Evolutionary conservation across 495 filamentous ascomycete species (phyloP).

Genomic region (Mycothermus thermophilus): DNA sequence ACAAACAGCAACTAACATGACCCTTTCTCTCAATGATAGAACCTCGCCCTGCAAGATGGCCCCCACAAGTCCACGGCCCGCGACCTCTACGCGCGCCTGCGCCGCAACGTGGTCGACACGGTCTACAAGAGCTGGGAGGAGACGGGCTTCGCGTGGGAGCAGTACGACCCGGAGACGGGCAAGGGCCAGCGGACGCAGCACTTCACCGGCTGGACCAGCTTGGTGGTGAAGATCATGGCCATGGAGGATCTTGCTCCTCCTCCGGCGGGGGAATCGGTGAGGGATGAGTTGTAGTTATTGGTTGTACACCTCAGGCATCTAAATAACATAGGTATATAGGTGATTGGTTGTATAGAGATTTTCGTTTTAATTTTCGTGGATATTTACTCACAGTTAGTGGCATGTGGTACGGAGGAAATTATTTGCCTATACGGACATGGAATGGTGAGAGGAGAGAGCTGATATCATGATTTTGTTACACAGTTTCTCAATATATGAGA

Average conservation of each 20-base stretch:
- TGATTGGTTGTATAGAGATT: not conserved
- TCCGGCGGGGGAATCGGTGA: constrained; percentile 5
- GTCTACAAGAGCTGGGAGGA: constrained; percentile 77
- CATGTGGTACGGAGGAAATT: no score
- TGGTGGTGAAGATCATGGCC: constrained; percentile 94
- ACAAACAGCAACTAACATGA: not conserved
- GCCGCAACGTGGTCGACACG: constrained; percentile 76
- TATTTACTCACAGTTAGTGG: no score
- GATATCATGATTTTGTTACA: no score
- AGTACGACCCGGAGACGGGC: constrained; percentile 91
- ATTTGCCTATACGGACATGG: no score
- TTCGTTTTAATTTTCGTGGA: no score
- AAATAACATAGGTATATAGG: not conserved
- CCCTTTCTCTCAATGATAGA: constrained; percentile 24
- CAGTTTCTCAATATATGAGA: no score
- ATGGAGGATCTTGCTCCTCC: constrained; percentile 41
- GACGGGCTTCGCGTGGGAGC: constrained; percentile 97
- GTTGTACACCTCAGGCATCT: not conserved
- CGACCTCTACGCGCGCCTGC: constrained; percentile 61
- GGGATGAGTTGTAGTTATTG: constrained; percentile 22
- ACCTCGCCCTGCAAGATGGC: constrained; percentile 41
- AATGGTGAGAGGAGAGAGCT: no score
- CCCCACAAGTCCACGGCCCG: constrained; percentile 56
- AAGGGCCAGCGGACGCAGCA: constrained; percentile 89
- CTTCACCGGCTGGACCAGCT: constrained; percentile 95